A percentile compares a stretch with the other conserved stretches of the same genome.
Evolutionary conservation across 768 basidiomycete genomes (phyloP).

Genomic region (Chalciporus pseudorubinellus): DNA sequence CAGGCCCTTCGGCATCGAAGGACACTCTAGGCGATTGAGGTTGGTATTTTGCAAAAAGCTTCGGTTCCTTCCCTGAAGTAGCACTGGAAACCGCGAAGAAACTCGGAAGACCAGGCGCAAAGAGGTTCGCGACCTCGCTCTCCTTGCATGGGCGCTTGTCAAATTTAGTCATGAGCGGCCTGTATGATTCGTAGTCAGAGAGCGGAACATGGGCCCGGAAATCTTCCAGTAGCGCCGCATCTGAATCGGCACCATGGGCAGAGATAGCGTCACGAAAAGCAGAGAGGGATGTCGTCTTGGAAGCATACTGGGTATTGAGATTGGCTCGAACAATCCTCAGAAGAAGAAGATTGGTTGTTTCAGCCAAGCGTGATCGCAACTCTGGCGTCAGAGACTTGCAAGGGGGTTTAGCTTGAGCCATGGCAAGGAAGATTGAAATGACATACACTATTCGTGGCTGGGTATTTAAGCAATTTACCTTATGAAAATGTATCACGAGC

Average conservation of each 20-base stretch:
- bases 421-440: neutral
- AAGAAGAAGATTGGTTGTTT: conserved; percentile 5
- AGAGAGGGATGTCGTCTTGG: conserved; percentile 3
- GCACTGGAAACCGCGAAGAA: conserved; percentile 13
- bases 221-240: conserved; percentile 1
- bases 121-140: conserved; percentile 8
- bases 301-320: conserved; percentile 4
- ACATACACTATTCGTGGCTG: too few relatives aligned
- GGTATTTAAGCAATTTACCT: too few relatives aligned
- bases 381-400: conserved; percentile 4
- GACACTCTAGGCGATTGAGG: neutral
- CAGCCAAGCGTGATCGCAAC: neutral
- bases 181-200: conserved; percentile 11
- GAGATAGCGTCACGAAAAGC: conserved; percentile 4
- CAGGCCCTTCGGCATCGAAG: too few relatives aligned
- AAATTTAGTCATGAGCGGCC: conserved; percentile 11
- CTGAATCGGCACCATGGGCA: neutral
- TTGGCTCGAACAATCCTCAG: conserved; percentile 2
- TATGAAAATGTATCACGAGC: too few relatives aligned
- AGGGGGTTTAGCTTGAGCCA: neutral
- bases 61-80: conserved; percentile 12
- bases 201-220: conserved; percentile 12
- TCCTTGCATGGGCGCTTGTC: conserved; percentile 8
- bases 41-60: conserved; percentile 1
- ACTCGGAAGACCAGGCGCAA: conserved; percentile 16